Base-by-base conservation (phyloP, 257 asterid genomes). In the Fraxinus cuspidata region DNA sequence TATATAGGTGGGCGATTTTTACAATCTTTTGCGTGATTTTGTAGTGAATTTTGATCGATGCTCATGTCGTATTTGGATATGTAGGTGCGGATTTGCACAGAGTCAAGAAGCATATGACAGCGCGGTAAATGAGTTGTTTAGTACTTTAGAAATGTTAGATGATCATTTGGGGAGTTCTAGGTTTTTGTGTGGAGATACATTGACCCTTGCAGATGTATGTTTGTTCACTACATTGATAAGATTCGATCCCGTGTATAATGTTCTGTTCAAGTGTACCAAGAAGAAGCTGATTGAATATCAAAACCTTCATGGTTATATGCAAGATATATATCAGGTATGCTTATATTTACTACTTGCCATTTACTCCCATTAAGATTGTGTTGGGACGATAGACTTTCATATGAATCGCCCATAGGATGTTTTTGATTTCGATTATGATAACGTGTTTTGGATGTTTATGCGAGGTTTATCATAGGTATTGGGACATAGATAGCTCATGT, bases 81-180 rank as follows among this genome's bases (percentile, higher is more conserved):
- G 82, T 73, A 93, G 99, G 87, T 95, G 99, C 65, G 99, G 99
- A 67, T 96, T 96, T 81, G 99, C 99, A 3, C 97, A 96, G 81
- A 93, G 92, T 79, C 99, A 96, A 77, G 97, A 87, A 79, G 98
- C 98, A 0, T 96, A 96, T 63, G 91, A 96, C 34, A 67, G 5
- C 0, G 94, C 98, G 0, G 97, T 86, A 12, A 85, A 79, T 0
- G 94, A 88, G 73, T 47, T 96, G 88, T 96, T 96, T 44, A 42
- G 74, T 15, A 81, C 96, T 12, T 72, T 93, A 72, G 97, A 92
- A 51, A 83, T 63, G 90, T 77, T 92, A 42, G 95, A 96, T 74
- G 90, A 89, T 80, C 97, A 96, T 79, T 86, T 95, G 82, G 85
- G 87, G 56, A 73, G 82, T 1, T 69, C 51, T 1, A 88, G 97